Conservation (phyloP, 2,329 filamentous ascomycete genomes). For the Hypoxylon sp. region DNA sequence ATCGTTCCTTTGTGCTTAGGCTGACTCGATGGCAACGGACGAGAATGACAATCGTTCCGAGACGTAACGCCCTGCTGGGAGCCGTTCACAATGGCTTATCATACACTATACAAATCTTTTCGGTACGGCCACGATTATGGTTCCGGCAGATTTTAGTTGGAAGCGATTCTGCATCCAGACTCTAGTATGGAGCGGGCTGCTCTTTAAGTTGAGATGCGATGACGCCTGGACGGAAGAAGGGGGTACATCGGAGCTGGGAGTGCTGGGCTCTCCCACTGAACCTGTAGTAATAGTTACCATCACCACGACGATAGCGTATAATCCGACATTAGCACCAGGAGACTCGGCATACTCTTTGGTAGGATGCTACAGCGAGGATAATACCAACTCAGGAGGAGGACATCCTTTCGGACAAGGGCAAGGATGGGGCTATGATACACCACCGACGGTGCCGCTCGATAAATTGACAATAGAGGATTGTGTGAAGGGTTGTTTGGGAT, state of each 20-base stretch:
- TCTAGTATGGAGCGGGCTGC: constrained; percentile 44
- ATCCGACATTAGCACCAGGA: constrained; percentile 46
- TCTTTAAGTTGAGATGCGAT: constrained; percentile 42
- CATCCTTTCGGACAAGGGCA: constrained; percentile 44
- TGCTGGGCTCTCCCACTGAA: constrained; percentile 40
- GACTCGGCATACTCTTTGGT: constrained; percentile 45
- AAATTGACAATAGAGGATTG: constrained; percentile 47
- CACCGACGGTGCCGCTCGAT: constrained; percentile 30
- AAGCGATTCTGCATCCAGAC: constrained; percentile 42
- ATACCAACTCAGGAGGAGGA: constrained; percentile 28
- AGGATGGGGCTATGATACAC: constrained; percentile 31
- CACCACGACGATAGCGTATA: constrained; percentile 51
- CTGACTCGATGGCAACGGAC: constrained; percentile 37
- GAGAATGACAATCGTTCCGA: constrained; percentile 35
- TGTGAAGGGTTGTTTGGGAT: constrained; percentile 44
- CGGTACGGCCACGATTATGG: constrained; percentile 43
- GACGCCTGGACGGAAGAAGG: constrained; percentile 24
- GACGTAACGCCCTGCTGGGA: constrained; percentile 17
- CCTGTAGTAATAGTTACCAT: constrained; percentile 48
- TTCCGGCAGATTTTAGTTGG: constrained; percentile 35
- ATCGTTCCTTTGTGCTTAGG: constrained; percentile 48
- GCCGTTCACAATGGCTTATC: constrained; percentile 41
- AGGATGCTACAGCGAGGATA: constrained; percentile 47
- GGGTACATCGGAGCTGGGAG: constrained; percentile 37
- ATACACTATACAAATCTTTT: constrained; percentile 29